Percentiles rank a stretch among this genome's conserved stretches.
These are phyloP conservation scores for Daldinia sp. DNA, from an alignment of 2,329 filamentous ascomycete genomes.

Conservation along the genomic window DNA sequence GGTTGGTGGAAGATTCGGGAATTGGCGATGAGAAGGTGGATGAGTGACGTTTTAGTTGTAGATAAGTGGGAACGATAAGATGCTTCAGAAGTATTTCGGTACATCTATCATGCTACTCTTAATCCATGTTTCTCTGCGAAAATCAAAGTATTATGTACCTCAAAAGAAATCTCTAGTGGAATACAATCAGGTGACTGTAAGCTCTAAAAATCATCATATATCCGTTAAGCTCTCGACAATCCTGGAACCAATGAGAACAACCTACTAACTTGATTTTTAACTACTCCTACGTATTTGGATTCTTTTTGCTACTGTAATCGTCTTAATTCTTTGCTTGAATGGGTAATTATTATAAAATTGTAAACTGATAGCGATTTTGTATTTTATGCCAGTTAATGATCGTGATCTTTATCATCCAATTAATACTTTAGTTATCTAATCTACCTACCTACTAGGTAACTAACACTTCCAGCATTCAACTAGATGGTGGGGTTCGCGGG, in stretches of 20 bases:
- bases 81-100: constrained; percentile 6
- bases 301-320: neutral
- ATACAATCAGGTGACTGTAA: constrained; percentile 33
- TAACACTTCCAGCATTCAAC: neutral
- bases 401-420: neutral
- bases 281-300: neutral
- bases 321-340: neutral
- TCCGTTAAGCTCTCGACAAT: constrained; percentile 15
- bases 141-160: constrained; percentile 25
- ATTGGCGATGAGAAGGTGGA: constrained; percentile 40
- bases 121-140: neutral
- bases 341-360: neutral
- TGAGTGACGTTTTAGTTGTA: constrained; percentile 35
- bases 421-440: neutral
- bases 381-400: neutral
- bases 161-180: constrained; percentile 14
- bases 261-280: neutral
- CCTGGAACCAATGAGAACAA: constrained; percentile 37
- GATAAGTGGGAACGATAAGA: constrained; percentile 35
- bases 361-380: neutral
- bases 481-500: constrained; percentile 24
- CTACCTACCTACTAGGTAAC: neutral
- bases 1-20: constrained; percentile 49
- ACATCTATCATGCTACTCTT: neutral
- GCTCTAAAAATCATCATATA: constrained; percentile 22